These are phyloP conservation scores for Rosa hybrid DNA, from an alignment of 331 rosid species.

Conservation along the genomic window DNA sequence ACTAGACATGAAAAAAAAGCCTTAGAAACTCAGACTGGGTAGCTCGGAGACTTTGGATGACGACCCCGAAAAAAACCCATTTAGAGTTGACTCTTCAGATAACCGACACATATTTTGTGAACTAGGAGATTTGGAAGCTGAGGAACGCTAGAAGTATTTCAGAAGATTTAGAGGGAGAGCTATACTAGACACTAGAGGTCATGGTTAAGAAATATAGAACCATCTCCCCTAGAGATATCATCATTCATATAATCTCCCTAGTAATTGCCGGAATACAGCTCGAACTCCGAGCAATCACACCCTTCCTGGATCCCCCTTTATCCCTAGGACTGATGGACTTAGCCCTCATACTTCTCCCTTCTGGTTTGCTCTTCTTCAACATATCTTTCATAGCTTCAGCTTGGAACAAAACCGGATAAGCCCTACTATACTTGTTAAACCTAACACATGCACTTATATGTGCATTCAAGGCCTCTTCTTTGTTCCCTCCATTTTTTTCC, in stretches of 20 bases:
- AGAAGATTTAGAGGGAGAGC: not conserved
- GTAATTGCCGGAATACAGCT: slow-evolving; percentile 92
- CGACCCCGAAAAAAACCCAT: not conserved
- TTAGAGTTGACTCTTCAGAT: not conserved
- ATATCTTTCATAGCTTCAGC: slow-evolving; percentile 96
- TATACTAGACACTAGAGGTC: not conserved
- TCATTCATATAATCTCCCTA: slow-evolving; percentile 43
- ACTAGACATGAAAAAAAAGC: not conserved
- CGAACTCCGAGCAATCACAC: slow-evolving; percentile 73
- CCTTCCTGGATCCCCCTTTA: slow-evolving; percentile 44
- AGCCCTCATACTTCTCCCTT: slow-evolving; percentile 54
- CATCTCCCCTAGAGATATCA: not conserved
- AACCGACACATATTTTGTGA: not conserved
- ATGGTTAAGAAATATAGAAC: slow-evolving; percentile 11
- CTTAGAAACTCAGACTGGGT: not conserved
- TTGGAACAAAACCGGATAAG: slow-evolving; percentile 80
- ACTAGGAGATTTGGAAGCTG: not conserved
- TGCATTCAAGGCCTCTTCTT: slow-evolving; percentile 64
- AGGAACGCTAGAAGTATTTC: not conserved
- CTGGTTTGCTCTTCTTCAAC: slow-evolving; percentile 73
- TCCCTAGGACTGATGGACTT: slow-evolving; percentile 78
- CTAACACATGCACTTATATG: slow-evolving; percentile 82
- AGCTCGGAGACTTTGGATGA: not conserved
- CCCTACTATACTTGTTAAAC: slow-evolving; percentile 80
- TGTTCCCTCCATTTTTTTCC: slow-evolving; percentile 72